Conservation (phyloP, 1,139 yeast genomes). For the Debaryomycetaceae sp. region DNA sequence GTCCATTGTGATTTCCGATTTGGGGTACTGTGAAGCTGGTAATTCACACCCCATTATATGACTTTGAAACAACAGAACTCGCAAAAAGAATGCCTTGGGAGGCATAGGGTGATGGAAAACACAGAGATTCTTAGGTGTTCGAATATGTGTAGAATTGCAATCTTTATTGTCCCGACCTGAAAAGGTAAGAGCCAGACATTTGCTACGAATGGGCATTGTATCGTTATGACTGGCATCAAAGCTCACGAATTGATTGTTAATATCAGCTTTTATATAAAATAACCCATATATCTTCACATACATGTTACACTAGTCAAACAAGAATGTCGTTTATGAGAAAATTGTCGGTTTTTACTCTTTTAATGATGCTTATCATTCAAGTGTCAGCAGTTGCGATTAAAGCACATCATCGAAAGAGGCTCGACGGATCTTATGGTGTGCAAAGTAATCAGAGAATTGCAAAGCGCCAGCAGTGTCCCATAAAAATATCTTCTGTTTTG, state of each 20-base stretch:
- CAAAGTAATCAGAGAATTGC: not conserved
- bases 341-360: not conserved
- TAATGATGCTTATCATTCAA: not conserved
- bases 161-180: not conserved
- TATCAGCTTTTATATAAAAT: too few species aligned
- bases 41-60: too few species aligned
- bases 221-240: not conserved
- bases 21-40: too few species aligned
- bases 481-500: not conserved
- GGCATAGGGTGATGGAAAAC: not conserved
- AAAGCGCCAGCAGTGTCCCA: not conserved
- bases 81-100: too few species aligned
- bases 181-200: not conserved
- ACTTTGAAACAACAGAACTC: too few species aligned
- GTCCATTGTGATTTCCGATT: too few species aligned
- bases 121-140: not conserved
- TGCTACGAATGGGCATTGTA: not conserved
- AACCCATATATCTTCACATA: not conserved
- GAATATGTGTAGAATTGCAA: not conserved
- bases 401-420: not conserved
- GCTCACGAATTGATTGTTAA: not conserved
- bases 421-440: not conserved
- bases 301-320: not conserved
- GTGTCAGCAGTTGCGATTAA: not conserved
- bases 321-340: not conserved